Conservation (phyloP, 108 stramenopile species). For the Epithemia pelagica region DNA sequence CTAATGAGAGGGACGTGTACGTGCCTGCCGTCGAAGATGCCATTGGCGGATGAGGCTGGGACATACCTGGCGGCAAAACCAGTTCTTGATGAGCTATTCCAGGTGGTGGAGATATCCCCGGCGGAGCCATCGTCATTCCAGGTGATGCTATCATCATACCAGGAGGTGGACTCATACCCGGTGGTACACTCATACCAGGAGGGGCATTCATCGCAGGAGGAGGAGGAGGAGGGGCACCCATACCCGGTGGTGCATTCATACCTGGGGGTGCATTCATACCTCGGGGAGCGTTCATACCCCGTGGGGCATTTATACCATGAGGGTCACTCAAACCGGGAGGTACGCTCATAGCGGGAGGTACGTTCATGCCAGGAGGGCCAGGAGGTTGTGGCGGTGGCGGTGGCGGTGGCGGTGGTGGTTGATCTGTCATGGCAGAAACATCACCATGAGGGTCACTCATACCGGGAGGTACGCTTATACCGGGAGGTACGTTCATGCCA, state of each 20-base stretch:
- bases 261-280: conserved; percentile 11
- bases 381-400: conserved; percentile 41
- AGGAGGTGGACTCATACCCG: conserved; percentile 25
- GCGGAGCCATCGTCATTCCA: conserved; percentile 43
- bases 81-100: neutral
- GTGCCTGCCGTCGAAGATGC: conserved; percentile 18
- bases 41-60: conserved; percentile 9
- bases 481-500: neutral
- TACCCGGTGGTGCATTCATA: conserved; percentile 6
- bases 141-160: conserved; percentile 40
- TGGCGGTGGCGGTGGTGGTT: conserved; percentile 23
- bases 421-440: no score
- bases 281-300: conserved; percentile 43
- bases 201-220: conserved; percentile 44
- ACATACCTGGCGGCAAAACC: conserved; percentile 9
- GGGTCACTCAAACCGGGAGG: neutral
- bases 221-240: neutral
- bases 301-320: conserved; percentile 27
- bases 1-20: conserved; percentile 29
- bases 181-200: conserved; percentile 35
- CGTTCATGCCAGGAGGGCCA: conserved; percentile 35
- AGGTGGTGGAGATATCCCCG: conserved; percentile 3
- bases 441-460: no score
- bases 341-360: conserved; percentile 41
- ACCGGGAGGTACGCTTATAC: neutral